Evolutionary conservation across 2,329 filamentous ascomycete genomes (phyloP), one percentile per base, ranked within the genome.

Genomic region (Trichoderma hamatum): DNA sequence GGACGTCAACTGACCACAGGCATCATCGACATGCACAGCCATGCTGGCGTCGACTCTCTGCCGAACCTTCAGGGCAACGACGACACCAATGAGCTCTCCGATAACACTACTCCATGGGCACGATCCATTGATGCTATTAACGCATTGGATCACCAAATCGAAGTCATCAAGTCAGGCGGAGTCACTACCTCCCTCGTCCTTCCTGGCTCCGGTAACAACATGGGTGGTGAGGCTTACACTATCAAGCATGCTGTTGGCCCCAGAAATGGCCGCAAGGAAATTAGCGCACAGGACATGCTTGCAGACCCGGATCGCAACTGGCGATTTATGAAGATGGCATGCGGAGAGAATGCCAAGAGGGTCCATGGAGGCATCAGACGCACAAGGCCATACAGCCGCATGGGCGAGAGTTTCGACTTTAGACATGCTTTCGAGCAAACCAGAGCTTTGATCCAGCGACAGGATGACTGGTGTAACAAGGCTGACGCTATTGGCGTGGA

Each of bases 241-340:
- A 85, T 92, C 76, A 92, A 92, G 79, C 88, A 89, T 70, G 86
- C 89, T 11, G 85, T 90, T 13, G 89, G 89, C 24, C 83, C 82
- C 67, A 73, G 81, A 0, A 85, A 90, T 71, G 88, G 89, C 3
- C 84, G 89, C 26, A 80, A 83, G 19, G 89, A 92, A 76, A 84
- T 89, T 54, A 90, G 88, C 65, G 87, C 86, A 2, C 79, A 82
- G 28, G 86, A 90, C 72, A 83, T 92, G 81, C 81, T 92, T 11
- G 89, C 90, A 1, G 88, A 91, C 63, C 89, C 89, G 0, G 88
- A 90, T 52, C 82, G 83, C 26, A 86, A 82, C 70, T 90, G 89
- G 86, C 84, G 90, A 24, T 92, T 90, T 77, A 90, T 92, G 84
- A 92, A 92, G 80, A 92, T 92, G 89, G 90, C 90, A 0, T 92